These are phyloP conservation scores for Trametes versicolor DNA, from an alignment of 1,284 basidiomycete species.

Conservation along the genomic window DNA sequence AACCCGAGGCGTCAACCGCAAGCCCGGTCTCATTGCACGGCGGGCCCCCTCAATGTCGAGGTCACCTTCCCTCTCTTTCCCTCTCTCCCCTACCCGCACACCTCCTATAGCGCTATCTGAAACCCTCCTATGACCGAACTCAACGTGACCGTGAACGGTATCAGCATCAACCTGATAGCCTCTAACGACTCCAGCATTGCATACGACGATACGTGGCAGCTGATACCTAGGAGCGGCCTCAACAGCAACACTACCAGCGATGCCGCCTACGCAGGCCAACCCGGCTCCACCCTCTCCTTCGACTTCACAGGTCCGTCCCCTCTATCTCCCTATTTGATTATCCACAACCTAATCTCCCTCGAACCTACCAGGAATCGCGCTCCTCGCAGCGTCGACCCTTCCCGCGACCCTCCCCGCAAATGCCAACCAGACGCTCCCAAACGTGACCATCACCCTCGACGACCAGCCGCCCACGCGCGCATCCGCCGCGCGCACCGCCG, in stretches of 20 bases:
- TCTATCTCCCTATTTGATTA: background rate
- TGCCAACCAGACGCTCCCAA: conserved; percentile 8
- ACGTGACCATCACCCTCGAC: conserved; percentile 7
- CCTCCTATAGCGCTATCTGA: background rate
- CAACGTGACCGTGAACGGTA: background rate
- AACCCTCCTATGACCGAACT: background rate
- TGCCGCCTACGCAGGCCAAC: background rate
- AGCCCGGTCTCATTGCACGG: background rate
- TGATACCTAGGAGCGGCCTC: background rate
- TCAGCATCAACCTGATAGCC: background rate
- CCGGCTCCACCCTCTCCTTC: background rate
- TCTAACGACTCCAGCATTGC: background rate
- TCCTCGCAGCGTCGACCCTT: background rate
- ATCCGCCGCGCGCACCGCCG: background rate
- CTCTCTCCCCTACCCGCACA: background rate
- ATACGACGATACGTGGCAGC: conserved; percentile 4
- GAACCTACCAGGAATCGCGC: background rate
- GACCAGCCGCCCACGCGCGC: background rate
- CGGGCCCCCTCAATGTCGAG: background rate
- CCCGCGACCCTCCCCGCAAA: conserved; percentile 1
- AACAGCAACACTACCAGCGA: background rate
- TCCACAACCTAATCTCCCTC: background rate
- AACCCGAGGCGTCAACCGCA: background rate
- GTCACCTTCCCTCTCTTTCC: background rate
- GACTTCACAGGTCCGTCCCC: conserved; percentile 3